Base-by-base conservation (phyloP, 192 early-diverging fungal species). In the Backusella psychrophila region DNA sequence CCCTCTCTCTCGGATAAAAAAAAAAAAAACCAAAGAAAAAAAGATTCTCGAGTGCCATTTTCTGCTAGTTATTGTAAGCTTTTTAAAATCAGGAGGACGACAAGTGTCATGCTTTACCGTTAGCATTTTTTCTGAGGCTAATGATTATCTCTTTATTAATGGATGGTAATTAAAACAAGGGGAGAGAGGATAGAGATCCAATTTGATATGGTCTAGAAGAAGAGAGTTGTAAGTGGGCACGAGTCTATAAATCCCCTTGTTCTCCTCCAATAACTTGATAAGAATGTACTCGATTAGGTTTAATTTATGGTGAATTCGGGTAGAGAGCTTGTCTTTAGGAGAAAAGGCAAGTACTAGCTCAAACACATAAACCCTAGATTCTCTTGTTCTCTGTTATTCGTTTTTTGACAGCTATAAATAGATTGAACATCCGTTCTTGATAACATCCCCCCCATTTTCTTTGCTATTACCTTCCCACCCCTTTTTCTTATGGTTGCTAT, bases 351-450 rank as follows among this genome's bases (percentile, higher is more conserved):
- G 19, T 5, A 19, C 15, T 17, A 49, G 19, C 17, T 49, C 46
- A 26, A 53, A n/a, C 53, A 23, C 21, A 23, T 9, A 39, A 39
- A 56, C 21, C 19, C 53, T 56, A 23, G 23, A 23, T 56, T 56
- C 53, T 52, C 19, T 17, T 17, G 4, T n/a, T 53, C 49, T 53
- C 19, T 19, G 1, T 56, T 7, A 11, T 56, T 11, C 7, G 15
- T 21, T 56, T 56, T 23, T 59, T 59, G 53, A 59, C 53, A 59
- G 23, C 53, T 59, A 59, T 59, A 59, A 59, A 59, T 59, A 59
- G 53, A 59, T 59, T 59, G 23, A 59, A 59, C 53, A 12, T 59
- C 53, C 53, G 53, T 59, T 59, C 53, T 59, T 23, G 53, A 59
- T 23, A 26, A 59, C 23, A 59, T 12, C 11, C 23, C 23, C n/a